Base-by-base conservation (phyloP, 805 yeast genomes). In the Wickerhamomyces sydowiorum region DNA sequence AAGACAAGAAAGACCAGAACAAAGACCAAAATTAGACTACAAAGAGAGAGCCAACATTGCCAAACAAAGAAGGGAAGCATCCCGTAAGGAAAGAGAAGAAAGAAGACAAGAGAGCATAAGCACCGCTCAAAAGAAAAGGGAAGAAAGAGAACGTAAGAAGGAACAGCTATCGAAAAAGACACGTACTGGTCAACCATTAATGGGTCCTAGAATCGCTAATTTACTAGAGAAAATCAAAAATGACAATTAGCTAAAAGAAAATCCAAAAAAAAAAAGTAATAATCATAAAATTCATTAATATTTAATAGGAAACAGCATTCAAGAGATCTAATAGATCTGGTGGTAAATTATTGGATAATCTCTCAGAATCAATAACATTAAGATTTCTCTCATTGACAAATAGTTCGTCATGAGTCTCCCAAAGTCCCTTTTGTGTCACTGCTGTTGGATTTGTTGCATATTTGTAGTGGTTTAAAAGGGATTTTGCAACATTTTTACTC, bases 181-280 rank as follows among this genome's bases (percentile, higher is more conserved):
- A 1, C 70, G 70, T 52, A 57, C 67, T 4, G 98, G 98, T 0
- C 98, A 90, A 60, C 97, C 97, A 2, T 63, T 77, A 36, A 86
- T 90, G 91, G 96, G 88, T 0, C 95, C 96, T 14, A 76, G 95
- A 61, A 86, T 90, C 44, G 82, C 78, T 42, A 76, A 79, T 51
- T 66, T 90, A 35, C 69, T 90, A 38, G 93, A 84, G 41, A 86
- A 88, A 61, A 86, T 90, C 46, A 80, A 76, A 55, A 63, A 62
- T 23, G 81, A 77, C 48, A 55, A 49, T 22, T 19, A 19, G 4
- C 25, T 29, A 27, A 31, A 17, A n/a, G 15, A 27, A 7, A 19
- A 25, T 18, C 10, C 13, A 28, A 18, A 21, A 17, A 32, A n/a
- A 23, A 23, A 23, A 23, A 23, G 19, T 21, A 25, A 19, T 36